Conservation (phyloP, 2,329 filamentous ascomycete genomes). For the Pochonia chlamydosporia region DNA sequence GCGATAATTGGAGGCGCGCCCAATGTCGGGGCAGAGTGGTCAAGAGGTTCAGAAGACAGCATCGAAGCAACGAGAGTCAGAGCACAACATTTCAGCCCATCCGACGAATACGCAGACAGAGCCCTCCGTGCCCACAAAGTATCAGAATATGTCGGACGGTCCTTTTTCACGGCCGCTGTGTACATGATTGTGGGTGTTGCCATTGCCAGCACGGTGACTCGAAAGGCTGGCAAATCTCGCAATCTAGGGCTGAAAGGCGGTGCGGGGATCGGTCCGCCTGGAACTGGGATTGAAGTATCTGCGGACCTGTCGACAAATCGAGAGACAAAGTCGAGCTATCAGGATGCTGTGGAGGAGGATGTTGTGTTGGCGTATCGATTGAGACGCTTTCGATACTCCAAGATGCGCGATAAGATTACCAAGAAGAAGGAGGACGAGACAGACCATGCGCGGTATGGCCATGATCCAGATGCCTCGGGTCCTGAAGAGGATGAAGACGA, state of each 20-base stretch:
- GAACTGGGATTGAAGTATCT: slow-evolving; percentile 10
- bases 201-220: slow-evolving; percentile 7
- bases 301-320: slow-evolving; percentile 9
- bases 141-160: slow-evolving; percentile 5
- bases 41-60: neutral
- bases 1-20: slow-evolving; percentile 10
- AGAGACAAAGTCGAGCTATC: slow-evolving; percentile 4
- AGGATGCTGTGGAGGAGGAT: slow-evolving; percentile 7
- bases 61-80: slow-evolving; percentile 3
- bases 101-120: neutral
- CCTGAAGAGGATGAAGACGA: neutral
- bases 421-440: slow-evolving; percentile 9
- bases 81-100: slow-evolving; percentile 1
- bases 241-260: slow-evolving; percentile 8
- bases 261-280: slow-evolving; percentile 11
- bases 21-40: slow-evolving; percentile 8
- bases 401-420: slow-evolving; percentile 5
- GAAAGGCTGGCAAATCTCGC: slow-evolving; percentile 2
- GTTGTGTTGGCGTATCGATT: slow-evolving; percentile 12
- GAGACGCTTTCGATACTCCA: slow-evolving; percentile 11
- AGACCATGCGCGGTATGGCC: slow-evolving; percentile 3
- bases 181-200: slow-evolving; percentile 13
- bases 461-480: neutral
- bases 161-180: slow-evolving; percentile 10
- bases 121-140: neutral